phyloP scores from a whole-genome alignment of 2,329 filamentous ascomycete genomes.

The Epichloe aotearoae region DNA sequence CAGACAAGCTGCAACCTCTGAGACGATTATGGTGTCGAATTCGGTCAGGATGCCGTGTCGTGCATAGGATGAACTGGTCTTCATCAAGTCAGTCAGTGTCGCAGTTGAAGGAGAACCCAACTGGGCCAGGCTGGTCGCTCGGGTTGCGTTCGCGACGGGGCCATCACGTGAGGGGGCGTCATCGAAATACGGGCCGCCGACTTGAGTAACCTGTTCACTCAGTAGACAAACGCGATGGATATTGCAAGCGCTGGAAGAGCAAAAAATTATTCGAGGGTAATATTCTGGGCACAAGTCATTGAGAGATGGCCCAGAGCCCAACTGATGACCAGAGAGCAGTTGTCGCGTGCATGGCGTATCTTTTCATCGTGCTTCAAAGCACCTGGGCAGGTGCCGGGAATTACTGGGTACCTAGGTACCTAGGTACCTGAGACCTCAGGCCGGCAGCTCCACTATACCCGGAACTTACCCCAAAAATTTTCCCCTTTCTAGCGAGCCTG shows the following conservation, averaged over 20 bases:
- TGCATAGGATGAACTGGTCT: not conserved
- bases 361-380: too few relatives aligned
- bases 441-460: constrained; percentile 10
- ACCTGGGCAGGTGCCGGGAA: too few relatives aligned
- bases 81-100: not conserved
- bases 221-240: too few relatives aligned
- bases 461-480: constrained; percentile 16
- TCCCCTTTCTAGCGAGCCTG: constrained; percentile 10
- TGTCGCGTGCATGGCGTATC: too few relatives aligned
- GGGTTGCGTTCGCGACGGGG: not conserved
- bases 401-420: too few relatives aligned
- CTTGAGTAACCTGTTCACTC: not conserved
- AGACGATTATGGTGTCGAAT: not conserved
- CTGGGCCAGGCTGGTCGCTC: constrained; percentile 1
- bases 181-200: not conserved
- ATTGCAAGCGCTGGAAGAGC: too few relatives aligned
- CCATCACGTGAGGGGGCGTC: constrained; percentile 1
- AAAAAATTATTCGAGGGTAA: too few relatives aligned
- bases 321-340: too few relatives aligned
- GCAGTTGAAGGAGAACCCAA: not conserved
- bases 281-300: too few relatives aligned
- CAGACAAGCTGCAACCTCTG: not conserved
- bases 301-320: too few relatives aligned
- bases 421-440: constrained; percentile 20
- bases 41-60: not conserved